Evolutionary conservation across 1,284 basidiomycete species (phyloP), one percentile per base, ranked within the genome.

Genomic region (Apiotrichum akiyoshidainum): DNA sequence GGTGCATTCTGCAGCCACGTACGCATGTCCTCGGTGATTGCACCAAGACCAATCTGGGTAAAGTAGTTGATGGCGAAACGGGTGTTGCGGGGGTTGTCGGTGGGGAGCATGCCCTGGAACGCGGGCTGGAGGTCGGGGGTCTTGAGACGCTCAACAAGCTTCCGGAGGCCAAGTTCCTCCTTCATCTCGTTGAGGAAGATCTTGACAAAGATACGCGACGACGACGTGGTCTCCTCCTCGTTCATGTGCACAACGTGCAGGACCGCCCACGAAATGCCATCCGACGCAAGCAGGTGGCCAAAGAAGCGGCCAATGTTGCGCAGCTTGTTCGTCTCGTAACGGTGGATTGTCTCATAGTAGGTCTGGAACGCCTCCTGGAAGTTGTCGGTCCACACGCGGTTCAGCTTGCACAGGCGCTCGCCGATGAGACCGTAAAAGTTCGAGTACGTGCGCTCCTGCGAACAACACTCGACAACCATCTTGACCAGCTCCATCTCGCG

Each of bases 381-480:
- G 63, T 83, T 84, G 48, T 93, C 91, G 46, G 88, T 89, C 94
- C 95, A 99, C 12, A 90, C 83, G 33, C 92, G 87, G 76, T 96
- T 93, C 66, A 99, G 83, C 79, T 96, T 96, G 81, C 90, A 90
- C 80, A 99, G 93, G 13, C 95, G 87, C 78, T 99, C 95, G 54
- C 92, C 93, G 68, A 97, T 85, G 39, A 97, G 86, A 21, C 95
- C 95, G 73, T 95, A 99, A 81, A 97, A 99, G 44, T 85, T 91
- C 12, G 90, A 90, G 77, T 97, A 99, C 0, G 95, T 94, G 6
- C 95, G 88, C 76, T 99, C 95, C 81, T 99, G 95, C 3, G 95
- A 99, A 75, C 95, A 99, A 87, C 95, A 99, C 73, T 99, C 95
- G 77, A 99, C 89, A 60, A 99, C 85, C 95, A 99, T 99, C 82